These are phyloP conservation scores for Postia placenta DNA, from an alignment of 768 basidiomycete species.

Conservation along the genomic window DNA sequence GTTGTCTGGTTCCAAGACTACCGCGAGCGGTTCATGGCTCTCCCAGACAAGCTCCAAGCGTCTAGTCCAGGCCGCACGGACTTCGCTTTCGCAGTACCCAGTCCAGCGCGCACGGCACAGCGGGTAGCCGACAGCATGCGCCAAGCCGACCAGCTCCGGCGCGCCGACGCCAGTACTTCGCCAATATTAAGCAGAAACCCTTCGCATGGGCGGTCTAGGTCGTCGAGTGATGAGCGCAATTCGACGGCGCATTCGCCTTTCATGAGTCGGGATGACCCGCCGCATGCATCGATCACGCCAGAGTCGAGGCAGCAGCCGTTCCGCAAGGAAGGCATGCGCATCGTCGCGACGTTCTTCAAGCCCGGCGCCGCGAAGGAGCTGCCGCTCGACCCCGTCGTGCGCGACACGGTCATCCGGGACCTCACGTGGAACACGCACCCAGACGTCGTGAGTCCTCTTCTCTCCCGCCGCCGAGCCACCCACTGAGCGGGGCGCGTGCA, in stretches of 20 bases:
- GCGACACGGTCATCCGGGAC: constrained; percentile 24
- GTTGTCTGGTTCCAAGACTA: constrained; percentile 33
- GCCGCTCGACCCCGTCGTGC: constrained; percentile 17
- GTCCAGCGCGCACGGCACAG: constrained; percentile 10
- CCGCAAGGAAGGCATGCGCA: constrained; percentile 21
- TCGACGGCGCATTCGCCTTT: neutral
- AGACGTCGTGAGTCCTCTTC: constrained; percentile 24
- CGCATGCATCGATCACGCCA: neutral
- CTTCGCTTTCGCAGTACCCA: constrained; percentile 8
- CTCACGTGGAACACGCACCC: constrained; percentile 29
- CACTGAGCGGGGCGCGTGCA: constrained; percentile 5
- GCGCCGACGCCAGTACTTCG: neutral
- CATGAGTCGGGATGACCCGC: neutral
- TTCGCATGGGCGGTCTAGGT: neutral
- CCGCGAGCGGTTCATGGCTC: constrained; percentile 27
- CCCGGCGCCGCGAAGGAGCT: constrained; percentile 17
- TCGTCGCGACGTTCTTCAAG: constrained; percentile 18
- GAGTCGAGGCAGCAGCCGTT: constrained; percentile 13
- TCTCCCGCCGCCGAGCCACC: neutral
- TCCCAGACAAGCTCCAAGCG: constrained; percentile 14
- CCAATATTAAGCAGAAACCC: too few species aligned
- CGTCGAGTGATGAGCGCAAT: neutral
- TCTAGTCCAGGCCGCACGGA: constrained; percentile 10
- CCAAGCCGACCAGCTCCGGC: neutral
- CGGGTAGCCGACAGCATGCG: constrained; percentile 4